These are phyloP conservation scores for Phylloporus gajari DNA, from an alignment of 1,284 basidiomycete species.

Conservation along the genomic window DNA sequence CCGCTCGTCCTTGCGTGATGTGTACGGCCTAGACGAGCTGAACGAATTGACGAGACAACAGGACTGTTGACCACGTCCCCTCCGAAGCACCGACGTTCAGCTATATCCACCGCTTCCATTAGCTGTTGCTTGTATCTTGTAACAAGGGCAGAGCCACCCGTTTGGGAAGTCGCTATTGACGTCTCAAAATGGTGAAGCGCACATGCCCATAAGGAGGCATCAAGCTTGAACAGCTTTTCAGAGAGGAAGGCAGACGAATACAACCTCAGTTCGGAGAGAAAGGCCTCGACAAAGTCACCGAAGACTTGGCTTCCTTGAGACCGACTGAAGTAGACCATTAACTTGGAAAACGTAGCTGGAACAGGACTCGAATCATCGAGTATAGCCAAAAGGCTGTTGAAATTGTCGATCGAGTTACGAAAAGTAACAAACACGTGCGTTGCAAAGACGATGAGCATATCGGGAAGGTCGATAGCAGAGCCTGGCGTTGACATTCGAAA, in stretches of 20 bases:
- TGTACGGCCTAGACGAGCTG: constrained; percentile 12
- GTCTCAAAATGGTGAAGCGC: constrained; percentile 60
- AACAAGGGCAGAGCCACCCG: constrained; percentile 35
- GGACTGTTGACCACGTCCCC: constrained; percentile 30
- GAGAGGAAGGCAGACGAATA: constrained; percentile 50
- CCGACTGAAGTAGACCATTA: constrained; percentile 34
- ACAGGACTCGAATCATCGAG: constrained; percentile 41
- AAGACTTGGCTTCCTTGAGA: constrained; percentile 20
- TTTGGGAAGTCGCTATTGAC: constrained; percentile 27
- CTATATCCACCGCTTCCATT: constrained; percentile 59
- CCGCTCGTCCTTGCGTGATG: constrained; percentile 33
- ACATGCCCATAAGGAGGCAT: constrained; percentile 65
- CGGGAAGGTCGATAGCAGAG: constrained; percentile 33
- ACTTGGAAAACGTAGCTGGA: constrained; percentile 46
- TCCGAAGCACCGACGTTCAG: constrained; percentile 58
- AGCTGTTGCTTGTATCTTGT: constrained; percentile 50
- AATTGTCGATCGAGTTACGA: constrained; percentile 17
- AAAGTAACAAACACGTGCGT: constrained; percentile 40
- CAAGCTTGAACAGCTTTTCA: constrained; percentile 51
- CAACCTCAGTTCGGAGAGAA: constrained; percentile 40
- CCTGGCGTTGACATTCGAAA: constrained; percentile 20
- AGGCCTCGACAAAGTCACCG: constrained; percentile 28
- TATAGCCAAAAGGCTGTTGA: constrained; percentile 30
- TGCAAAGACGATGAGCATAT: constrained; percentile 45
- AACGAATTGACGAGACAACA: constrained; percentile 14